Percentiles rank a stretch among this genome's conserved stretches.
These are phyloP conservation scores for Aspergillus pseudoviridinutans DNA, from an alignment of 2,329 filamentous ascomycete species.

Conservation along the genomic window DNA sequence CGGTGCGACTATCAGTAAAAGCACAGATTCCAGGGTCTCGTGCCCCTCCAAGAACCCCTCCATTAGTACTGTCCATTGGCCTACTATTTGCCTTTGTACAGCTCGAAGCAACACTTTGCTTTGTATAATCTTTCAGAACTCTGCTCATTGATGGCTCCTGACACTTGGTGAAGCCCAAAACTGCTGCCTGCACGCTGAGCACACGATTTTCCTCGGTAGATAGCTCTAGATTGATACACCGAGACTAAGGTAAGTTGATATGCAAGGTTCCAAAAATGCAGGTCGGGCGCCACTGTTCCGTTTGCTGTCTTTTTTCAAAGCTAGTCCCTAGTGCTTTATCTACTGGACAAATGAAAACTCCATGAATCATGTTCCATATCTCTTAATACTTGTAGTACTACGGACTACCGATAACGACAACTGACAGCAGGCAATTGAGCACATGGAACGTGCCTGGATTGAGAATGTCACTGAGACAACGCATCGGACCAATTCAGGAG, in stretches of 20 bases:
- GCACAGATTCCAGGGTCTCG: too few relatives aligned
- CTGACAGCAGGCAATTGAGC: not conserved
- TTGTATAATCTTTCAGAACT: too few relatives aligned
- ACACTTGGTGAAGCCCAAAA: not conserved
- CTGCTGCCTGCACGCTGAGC: not conserved
- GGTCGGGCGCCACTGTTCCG: not conserved
- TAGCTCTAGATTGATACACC: too few relatives aligned
- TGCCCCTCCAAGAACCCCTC: not conserved
- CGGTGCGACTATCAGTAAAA: not conserved
- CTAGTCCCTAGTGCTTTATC: not conserved
- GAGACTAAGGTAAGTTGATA: not conserved
- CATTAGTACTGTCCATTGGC: not conserved
- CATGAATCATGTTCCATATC: too few relatives aligned
- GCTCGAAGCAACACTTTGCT: too few relatives aligned
- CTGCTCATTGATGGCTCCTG: too few relatives aligned
- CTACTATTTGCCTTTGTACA: not conserved
- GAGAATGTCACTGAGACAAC: too few relatives aligned
- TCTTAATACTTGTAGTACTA: too few relatives aligned
- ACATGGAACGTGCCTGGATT: too few relatives aligned
- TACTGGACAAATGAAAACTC: too few relatives aligned
- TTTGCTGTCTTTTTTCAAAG: not conserved
- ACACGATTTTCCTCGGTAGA: too few relatives aligned
- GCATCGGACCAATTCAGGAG: not conserved
- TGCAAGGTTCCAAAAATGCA: not conserved
- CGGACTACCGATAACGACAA: not conserved